These are phyloP conservation scores for Sextonia rubra DNA, from an alignment of 164 flowering plant genomes.

Conservation along the genomic window DNA sequence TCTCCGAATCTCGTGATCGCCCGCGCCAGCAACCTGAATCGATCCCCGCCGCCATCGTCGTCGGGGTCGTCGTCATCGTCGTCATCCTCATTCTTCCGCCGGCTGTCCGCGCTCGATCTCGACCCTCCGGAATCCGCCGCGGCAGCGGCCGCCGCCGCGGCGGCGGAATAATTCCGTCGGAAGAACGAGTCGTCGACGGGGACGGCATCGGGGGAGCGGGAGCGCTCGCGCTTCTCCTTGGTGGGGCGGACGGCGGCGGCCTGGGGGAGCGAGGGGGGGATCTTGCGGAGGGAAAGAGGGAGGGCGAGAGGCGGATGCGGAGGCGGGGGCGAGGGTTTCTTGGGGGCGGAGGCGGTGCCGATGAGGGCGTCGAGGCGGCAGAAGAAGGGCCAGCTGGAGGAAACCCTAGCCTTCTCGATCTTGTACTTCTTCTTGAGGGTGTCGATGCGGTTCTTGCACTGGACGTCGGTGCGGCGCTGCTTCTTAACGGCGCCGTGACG, in stretches of 20 bases:
- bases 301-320: slow-evolving; percentile 25
- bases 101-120: slow-evolving; percentile 24
- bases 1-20: slow-evolving; percentile 69
- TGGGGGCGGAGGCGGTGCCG: slow-evolving; percentile 12
- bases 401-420: slow-evolving; percentile 61
- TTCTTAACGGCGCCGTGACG: slow-evolving; percentile 56
- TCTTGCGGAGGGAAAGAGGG: slow-evolving; percentile 29
- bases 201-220: background rate
- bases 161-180: slow-evolving; percentile 45
- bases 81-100: slow-evolving; percentile 25
- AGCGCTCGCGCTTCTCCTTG: slow-evolving; percentile 20
- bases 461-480: slow-evolving; percentile 72
- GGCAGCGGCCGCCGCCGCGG: slow-evolving; percentile 38
- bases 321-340: slow-evolving; percentile 24
- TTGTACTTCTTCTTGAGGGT: slow-evolving; percentile 93
- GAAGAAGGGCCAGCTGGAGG: slow-evolving; percentile 36
- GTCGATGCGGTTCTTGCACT: slow-evolving; percentile 95
- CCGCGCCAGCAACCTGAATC: slow-evolving; percentile 51
- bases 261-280: slow-evolving; percentile 11
- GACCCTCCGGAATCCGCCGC: slow-evolving; percentile 33
- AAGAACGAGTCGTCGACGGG: slow-evolving; percentile 32
- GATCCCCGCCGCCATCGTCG: slow-evolving; percentile 37
- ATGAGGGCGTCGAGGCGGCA: slow-evolving; percentile 22
- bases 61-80: slow-evolving; percentile 30
- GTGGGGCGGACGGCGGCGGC: slow-evolving; percentile 5